These are phyloP conservation scores for Chloropicon primus DNA, from an alignment of 139 green algal species.

Conservation along the genomic window DNA sequence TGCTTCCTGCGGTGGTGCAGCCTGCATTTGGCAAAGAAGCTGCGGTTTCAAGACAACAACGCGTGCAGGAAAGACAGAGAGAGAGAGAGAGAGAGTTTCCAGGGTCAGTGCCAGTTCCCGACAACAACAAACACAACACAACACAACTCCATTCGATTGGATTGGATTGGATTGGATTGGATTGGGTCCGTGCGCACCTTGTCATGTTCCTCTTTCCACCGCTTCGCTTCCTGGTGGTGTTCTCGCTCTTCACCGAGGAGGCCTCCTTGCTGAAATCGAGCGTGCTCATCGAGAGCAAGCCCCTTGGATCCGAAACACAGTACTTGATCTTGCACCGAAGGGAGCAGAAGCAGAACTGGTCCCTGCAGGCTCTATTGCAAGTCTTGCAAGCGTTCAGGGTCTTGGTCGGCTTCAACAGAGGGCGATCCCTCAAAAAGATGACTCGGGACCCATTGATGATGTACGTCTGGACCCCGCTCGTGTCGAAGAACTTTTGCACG, in stretches of 20 bases:
- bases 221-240: background rate
- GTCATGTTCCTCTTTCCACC: background rate
- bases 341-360: background rate
- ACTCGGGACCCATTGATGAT: constrained; percentile 36
- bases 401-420: background rate
- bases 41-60: background rate
- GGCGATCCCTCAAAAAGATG: background rate
- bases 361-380: background rate
- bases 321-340: background rate
- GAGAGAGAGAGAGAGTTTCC: background rate
- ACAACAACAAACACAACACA: no score
- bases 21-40: background rate
- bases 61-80: background rate
- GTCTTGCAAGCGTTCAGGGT: background rate
- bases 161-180: no score
- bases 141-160: no score
- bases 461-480: constrained; percentile 38
- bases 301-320: background rate
- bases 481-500: constrained; percentile 30
- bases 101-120: no score
- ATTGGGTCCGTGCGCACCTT: background rate
- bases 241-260: background rate
- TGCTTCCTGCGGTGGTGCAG: background rate
- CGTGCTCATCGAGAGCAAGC: background rate
- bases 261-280: background rate